Evolutionary conservation across 306 rosid species (phyloP).

Genomic region (Vachellia pachyceras): DNA sequence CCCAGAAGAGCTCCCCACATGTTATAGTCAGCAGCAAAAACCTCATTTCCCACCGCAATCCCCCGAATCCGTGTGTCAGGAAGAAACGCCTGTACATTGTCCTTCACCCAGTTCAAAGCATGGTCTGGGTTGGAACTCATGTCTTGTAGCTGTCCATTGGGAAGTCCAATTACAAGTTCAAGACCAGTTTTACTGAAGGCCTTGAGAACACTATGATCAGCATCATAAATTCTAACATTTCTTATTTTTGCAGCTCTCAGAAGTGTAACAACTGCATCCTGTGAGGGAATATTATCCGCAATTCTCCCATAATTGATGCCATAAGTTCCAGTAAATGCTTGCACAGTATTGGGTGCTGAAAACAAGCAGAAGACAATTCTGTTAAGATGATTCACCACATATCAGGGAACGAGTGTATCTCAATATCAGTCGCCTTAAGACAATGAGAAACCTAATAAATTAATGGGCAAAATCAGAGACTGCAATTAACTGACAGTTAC

Average conservation of each 20-base stretch:
- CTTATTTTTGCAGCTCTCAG: slow-evolving; percentile 85
- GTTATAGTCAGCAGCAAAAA: slow-evolving; percentile 68
- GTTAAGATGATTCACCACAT: slow-evolving; percentile 40
- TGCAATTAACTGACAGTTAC: slow-evolving; percentile 21
- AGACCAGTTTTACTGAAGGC: slow-evolving; percentile 91
- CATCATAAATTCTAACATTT: slow-evolving; percentile 84
- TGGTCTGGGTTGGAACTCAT: slow-evolving; percentile 79
- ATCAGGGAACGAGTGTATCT: slow-evolving; percentile 9
- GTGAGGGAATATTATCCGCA: slow-evolving; percentile 90
- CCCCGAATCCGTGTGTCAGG: slow-evolving; percentile 77
- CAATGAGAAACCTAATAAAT: background rate
- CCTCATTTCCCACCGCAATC: slow-evolving; percentile 91
- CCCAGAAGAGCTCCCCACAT: slow-evolving; percentile 70
- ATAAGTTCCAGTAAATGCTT: slow-evolving; percentile 89
- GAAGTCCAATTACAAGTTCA: slow-evolving; percentile 82
- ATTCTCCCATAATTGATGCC: slow-evolving; percentile 93
- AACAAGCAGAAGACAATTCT: slow-evolving; percentile 36
- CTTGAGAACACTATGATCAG: slow-evolving; percentile 85
- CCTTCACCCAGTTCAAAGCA: slow-evolving; percentile 89
- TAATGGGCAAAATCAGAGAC: slow-evolving; percentile 10
- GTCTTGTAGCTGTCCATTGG: slow-evolving; percentile 68
- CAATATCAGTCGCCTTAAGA: slow-evolving; percentile 6
- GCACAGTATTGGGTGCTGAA: slow-evolving; percentile 57
- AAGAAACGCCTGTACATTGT: slow-evolving; percentile 84
- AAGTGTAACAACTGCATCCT: slow-evolving; percentile 84